phyloP scores from a whole-genome alignment of 1,284 basidiomycete species.

The Sanghuangporus baumii region DNA sequence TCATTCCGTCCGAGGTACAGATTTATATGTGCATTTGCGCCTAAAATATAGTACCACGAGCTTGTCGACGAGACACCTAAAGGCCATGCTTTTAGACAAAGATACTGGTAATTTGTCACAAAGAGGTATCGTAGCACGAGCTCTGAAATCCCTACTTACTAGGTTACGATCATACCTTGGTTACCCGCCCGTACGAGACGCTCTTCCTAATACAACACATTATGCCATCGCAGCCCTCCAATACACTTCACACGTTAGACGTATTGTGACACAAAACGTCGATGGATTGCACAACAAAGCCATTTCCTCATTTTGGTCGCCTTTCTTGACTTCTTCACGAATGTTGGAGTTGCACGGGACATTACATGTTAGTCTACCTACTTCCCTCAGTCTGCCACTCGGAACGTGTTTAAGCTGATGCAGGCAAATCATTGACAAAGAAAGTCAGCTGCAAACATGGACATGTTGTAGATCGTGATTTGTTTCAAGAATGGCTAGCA shows the following conservation, averaged over 20 bases:
- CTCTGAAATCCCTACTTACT: constrained; percentile 10
- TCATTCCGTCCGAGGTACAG: not conserved
- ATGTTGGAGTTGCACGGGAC: constrained; percentile 89
- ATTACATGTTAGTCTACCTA: constrained; percentile 54
- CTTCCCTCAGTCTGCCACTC: not conserved
- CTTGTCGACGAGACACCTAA: constrained; percentile 64
- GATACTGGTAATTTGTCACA: constrained; percentile 57
- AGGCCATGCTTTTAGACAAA: constrained; percentile 65
- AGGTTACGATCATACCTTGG: constrained; percentile 84
- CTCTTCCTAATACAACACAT: constrained; percentile 83
- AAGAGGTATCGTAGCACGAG: not conserved
- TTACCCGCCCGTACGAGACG: constrained; percentile 74
- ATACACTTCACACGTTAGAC: constrained; percentile 53
- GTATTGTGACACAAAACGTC: constrained; percentile 89
- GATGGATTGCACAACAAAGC: constrained; percentile 87
- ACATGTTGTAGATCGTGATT: constrained; percentile 60
- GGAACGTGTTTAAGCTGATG: not conserved
- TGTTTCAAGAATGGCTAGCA: constrained; percentile 73
- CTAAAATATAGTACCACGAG: constrained; percentile 64
- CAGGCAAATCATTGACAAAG: constrained; percentile 32
- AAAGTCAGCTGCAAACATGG: constrained; percentile 69
- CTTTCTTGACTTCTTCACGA: constrained; percentile 32
- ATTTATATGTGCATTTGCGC: not conserved
- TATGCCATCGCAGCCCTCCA: constrained; percentile 81
- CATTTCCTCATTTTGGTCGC: constrained; percentile 35